phyloP scores from a whole-genome alignment of 768 basidiomycete genomes.

The Trametes cingulata region DNA sequence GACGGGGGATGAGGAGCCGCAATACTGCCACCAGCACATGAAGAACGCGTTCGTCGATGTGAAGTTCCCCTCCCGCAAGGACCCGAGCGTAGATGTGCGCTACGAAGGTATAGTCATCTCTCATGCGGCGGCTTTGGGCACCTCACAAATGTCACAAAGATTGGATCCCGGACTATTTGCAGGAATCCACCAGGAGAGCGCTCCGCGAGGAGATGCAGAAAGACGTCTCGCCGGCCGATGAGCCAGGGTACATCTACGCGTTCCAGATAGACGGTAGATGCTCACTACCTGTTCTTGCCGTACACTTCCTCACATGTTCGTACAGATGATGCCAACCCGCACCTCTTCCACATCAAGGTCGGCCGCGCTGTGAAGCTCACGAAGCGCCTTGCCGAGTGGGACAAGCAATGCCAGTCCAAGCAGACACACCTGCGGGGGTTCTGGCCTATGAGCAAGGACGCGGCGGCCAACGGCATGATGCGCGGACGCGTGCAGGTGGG shows the following conservation, averaged over 20 bases:
- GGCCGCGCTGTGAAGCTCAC: constrained; percentile 75
- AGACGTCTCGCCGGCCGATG: constrained; percentile 54
- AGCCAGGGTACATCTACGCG: constrained; percentile 76
- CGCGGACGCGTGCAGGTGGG: constrained; percentile 67
- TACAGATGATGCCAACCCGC: constrained; percentile 36
- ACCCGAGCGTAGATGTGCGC: constrained; percentile 8
- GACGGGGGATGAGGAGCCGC: constrained; percentile 38
- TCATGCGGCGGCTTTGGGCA: not conserved
- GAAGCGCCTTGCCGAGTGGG: constrained; percentile 77
- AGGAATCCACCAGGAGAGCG: constrained; percentile 58
- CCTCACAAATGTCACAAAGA: constrained; percentile 38
- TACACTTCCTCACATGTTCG: not conserved
- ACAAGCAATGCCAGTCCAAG: constrained; percentile 78
- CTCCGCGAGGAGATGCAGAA: constrained; percentile 57
- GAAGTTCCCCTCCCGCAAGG: constrained; percentile 16
- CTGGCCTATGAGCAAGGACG: constrained; percentile 61
- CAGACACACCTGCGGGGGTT: constrained; percentile 72
- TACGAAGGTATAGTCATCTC: constrained; percentile 6
- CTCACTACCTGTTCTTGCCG: not conserved
- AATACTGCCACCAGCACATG: constrained; percentile 68
- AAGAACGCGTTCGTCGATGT: constrained; percentile 46
- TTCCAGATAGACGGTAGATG: constrained; percentile 73
- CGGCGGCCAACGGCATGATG: constrained; percentile 49
- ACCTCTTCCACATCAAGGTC: constrained; percentile 69
- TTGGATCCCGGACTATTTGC: constrained; percentile 70